A percentile compares a stretch with the other conserved stretches of the same genome.
phyloP scores from a whole-genome alignment of 2,329 filamentous ascomycete species.

The Trichoderma endophyticum region DNA sequence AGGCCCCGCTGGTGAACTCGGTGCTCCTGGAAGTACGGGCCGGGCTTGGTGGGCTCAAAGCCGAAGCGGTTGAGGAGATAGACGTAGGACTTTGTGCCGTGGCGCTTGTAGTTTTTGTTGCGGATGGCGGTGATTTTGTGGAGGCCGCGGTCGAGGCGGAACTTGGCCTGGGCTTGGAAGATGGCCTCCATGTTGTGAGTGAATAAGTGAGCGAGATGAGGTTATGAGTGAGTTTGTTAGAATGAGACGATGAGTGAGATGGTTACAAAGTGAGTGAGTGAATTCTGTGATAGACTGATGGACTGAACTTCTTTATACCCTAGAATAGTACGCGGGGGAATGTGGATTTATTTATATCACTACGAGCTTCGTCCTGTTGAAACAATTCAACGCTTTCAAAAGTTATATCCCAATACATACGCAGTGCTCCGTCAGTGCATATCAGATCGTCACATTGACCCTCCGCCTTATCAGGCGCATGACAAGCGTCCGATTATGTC shows the following conservation, averaged over 20 bases:
- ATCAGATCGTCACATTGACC: neutral
- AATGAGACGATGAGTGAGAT: neutral
- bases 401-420: neutral
- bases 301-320: neutral
- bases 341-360: neutral
- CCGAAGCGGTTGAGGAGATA: slow-evolving; percentile 12
- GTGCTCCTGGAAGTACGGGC: neutral
- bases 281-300: neutral
- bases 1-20: slow-evolving; percentile 2
- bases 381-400: neutral
- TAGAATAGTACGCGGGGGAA: neutral
- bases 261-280: neutral
- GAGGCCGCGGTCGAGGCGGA: slow-evolving; percentile 7
- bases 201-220: neutral
- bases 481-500: neutral
- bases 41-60: slow-evolving; percentile 13
- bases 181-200: neutral
- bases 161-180: slow-evolving; percentile 6
- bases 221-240: neutral
- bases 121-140: slow-evolving; percentile 1
- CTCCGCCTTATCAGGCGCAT: neutral
- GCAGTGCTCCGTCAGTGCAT: neutral
- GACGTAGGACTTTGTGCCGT: slow-evolving; percentile 14
- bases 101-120: slow-evolving; percentile 14
- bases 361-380: neutral